A percentile compares a stretch with the other conserved stretches of the same genome.
Conservation (phyloP, 208 protist species). For the Wallacemonas sp. region DNA sequence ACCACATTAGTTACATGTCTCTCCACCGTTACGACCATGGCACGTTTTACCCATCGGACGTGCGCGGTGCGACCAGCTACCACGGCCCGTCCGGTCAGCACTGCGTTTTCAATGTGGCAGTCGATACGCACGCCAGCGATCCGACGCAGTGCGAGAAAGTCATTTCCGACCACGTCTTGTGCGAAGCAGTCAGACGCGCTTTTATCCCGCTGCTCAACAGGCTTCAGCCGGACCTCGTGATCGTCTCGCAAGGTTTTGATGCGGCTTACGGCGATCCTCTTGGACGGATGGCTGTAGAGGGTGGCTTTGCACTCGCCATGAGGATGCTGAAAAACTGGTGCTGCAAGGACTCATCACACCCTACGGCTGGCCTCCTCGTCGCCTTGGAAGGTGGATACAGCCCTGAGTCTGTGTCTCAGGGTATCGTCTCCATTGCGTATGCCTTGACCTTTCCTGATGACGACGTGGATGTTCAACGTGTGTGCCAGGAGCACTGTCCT, state of each 20-base stretch:
- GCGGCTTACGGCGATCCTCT: slow-evolving; percentile 90
- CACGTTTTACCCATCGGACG: slow-evolving; percentile 68
- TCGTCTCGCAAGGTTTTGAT: slow-evolving; percentile 93
- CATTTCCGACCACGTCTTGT: slow-evolving; percentile 77
- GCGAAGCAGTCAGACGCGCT: slow-evolving; percentile 44
- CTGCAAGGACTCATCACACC: slow-evolving; percentile 15
- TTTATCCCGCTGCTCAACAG: slow-evolving; percentile 73
- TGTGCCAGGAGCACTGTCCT: slow-evolving; percentile 24
- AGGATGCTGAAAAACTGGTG: slow-evolving; percentile 64
- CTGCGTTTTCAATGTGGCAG: slow-evolving; percentile 78
- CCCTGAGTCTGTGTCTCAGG: slow-evolving; percentile 64
- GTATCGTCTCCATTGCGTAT: slow-evolving; percentile 56
- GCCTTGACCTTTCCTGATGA: slow-evolving; percentile 54
- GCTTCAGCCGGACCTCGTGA: slow-evolving; percentile 79
- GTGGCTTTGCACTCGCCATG: slow-evolving; percentile 62
- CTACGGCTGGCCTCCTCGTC: slow-evolving; percentile 46
- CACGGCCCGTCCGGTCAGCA: slow-evolving; percentile 22
- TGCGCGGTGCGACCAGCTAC: slow-evolving; percentile 39
- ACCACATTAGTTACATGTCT: slow-evolving; percentile 78
- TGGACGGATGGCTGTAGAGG: slow-evolving; percentile 80
- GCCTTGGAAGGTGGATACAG: slow-evolving; percentile 85
- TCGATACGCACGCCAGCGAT: slow-evolving; percentile 61
- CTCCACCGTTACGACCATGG: slow-evolving; percentile 79
- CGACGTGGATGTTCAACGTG: slow-evolving; percentile 40
- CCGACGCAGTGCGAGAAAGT: slow-evolving; percentile 55